Evolutionary conservation across 352 stramenopile genomes (phyloP).

Genomic region (Albugo candida): DNA sequence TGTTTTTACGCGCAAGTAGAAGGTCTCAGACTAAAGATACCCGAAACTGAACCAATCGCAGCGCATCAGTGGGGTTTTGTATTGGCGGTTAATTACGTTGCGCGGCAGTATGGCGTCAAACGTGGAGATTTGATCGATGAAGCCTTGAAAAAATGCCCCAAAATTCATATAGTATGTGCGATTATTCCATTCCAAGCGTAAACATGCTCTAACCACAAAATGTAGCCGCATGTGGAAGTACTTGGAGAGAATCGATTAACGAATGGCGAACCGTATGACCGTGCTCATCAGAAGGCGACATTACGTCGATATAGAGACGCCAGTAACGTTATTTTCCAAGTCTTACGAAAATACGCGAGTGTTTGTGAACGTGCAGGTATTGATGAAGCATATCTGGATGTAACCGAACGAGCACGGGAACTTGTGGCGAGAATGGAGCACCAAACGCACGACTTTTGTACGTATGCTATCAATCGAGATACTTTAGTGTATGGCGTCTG

Average conservation of each 20-base stretch:
- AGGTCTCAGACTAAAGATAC: slow-evolving; percentile 44
- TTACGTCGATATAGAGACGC: slow-evolving; percentile 56
- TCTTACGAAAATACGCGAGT: slow-evolving; percentile 25
- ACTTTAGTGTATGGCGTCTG: slow-evolving; percentile 57
- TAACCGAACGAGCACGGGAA: slow-evolving; percentile 39
- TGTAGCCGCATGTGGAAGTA: slow-evolving; percentile 62
- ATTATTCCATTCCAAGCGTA: background rate
- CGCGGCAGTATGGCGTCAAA: slow-evolving; percentile 43
- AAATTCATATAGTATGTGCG: slow-evolving; percentile 44
- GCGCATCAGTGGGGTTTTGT: slow-evolving; percentile 75
- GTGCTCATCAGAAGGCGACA: slow-evolving; percentile 65
- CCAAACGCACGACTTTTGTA: slow-evolving; percentile 17
- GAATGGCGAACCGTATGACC: slow-evolving; percentile 34
- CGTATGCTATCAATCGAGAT: slow-evolving; percentile 25
- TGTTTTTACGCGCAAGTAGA: slow-evolving; percentile 81
- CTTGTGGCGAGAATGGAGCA: slow-evolving; percentile 17
- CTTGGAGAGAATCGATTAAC: slow-evolving; percentile 46
- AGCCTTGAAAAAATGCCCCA: slow-evolving; percentile 49
- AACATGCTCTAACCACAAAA: background rate
- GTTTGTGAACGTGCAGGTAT: slow-evolving; percentile 59
- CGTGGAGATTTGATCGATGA: slow-evolving; percentile 43
- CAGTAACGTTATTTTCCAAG: slow-evolving; percentile 56
- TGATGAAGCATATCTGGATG: slow-evolving; percentile 67
- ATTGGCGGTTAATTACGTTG: slow-evolving; percentile 69
- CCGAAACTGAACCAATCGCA: slow-evolving; percentile 33